Base-by-base conservation (phyloP, 164 flowering plant species). In the Magnolia officinalis region DNA sequence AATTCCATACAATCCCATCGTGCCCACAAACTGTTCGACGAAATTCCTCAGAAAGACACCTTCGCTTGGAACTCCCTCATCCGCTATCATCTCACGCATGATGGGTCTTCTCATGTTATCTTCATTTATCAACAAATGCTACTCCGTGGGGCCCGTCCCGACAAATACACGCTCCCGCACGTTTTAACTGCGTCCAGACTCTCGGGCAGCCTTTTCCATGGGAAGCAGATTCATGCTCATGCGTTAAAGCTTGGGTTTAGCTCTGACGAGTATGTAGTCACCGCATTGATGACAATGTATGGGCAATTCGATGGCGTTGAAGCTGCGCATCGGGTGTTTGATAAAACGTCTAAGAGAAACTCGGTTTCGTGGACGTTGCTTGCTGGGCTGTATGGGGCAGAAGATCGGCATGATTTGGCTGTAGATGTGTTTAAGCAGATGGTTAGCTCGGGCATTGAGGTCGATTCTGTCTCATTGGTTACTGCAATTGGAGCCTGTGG, bases 91-190 rank as follows among this genome's bases (percentile, higher is more conserved):
- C 77, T 90, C 49, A 50, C 73, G 74, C 78, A 72, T 76, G 81
- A 82, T 0, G 76, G 86, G 31, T 66, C 78, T 8, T 2, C 64
- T 16, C 74, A 18, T 19, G 91, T 63, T 3, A 29, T 86, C 21
- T 79, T 71, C 1, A 76, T 83, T 52, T 92, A 89, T 67, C 79
- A 65, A 2, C 80, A 85, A 64, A 91, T 92, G 95, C 80, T 92
- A 16, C 67, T 83, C 24, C 83, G 83, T 9, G 90, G 90, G 6
- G 84, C 84, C 8, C 78, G 77, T 69, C 88, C 91, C 8, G 93
- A 92, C 74, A 82, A 78, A 61, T 88, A 82, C 79, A 90, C 92
- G 61, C 81, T 89, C 50, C 97, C 97, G 50, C 89, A 90, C 10
- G 72, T 90, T 68, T 69, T 92, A n/a, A 73, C 86, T 0, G 91